Evolutionary conservation across 2,329 filamentous ascomycete species (phyloP).

Genomic region (Onygenales sp.): DNA sequence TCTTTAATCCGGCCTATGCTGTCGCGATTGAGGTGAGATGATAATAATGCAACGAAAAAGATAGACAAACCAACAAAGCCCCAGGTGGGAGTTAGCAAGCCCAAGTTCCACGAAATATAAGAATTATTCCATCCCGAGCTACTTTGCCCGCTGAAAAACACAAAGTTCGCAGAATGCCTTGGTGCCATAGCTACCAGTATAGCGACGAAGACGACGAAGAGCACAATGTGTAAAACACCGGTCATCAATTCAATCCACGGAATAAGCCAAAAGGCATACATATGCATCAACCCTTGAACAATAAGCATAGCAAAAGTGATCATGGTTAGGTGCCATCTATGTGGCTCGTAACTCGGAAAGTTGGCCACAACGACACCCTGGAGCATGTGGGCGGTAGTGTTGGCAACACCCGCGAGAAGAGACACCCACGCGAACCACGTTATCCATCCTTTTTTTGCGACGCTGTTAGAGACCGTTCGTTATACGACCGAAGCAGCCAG

Average conservation of each 20-base stretch:
- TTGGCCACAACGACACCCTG: conserved; percentile 24
- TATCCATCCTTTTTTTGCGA: conserved; percentile 24
- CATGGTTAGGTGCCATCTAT: conserved; percentile 31
- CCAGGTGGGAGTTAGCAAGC: conserved; percentile 26
- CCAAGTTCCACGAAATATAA: conserved; percentile 28
- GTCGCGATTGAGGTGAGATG: background rate
- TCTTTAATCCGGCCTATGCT: too few species aligned
- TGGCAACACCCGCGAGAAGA: conserved; percentile 24
- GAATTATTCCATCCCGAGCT: conserved; percentile 24
- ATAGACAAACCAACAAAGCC: conserved; percentile 20
- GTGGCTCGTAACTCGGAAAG: conserved; percentile 21
- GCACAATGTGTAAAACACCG: conserved; percentile 25
- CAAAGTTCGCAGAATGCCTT: conserved; percentile 23
- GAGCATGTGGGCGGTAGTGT: conserved; percentile 26
- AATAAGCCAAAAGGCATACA: conserved; percentile 29
- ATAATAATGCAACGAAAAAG: background rate
- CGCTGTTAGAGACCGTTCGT: background rate
- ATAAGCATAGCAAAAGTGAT: conserved; percentile 30
- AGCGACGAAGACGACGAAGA: conserved; percentile 29
- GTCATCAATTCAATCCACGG: conserved; percentile 30
- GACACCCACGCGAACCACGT: conserved; percentile 35
- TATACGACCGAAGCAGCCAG: background rate
- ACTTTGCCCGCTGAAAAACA: conserved; percentile 20
- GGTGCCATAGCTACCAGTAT: conserved; percentile 23
- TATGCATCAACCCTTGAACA: conserved; percentile 20